Base-by-base conservation (phyloP, 805 yeast species). In the Starmera caribaea region DNA sequence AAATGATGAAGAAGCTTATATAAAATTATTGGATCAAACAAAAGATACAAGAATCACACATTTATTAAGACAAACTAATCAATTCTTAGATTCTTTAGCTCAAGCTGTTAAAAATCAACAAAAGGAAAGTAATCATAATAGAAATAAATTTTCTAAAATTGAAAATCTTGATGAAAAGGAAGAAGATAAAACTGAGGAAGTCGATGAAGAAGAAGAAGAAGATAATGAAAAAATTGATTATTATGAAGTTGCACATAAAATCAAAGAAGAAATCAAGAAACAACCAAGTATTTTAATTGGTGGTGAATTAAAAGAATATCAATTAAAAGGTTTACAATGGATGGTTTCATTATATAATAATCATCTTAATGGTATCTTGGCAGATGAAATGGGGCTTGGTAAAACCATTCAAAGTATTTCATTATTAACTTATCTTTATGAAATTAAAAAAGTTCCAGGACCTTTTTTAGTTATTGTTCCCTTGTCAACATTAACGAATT, bases 381-480 rank as follows among this genome's bases (percentile, higher is more conserved):
- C 99, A 1, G 99, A 92, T 68, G 99, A 92, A 63, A 92, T 92
- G 99, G 99, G 99, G 46, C 70, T 92, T 45, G 99, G 99, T 60
- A 92, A 92, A 59, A 92, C 99, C 61, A 68, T 53, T 73, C 94
- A 84, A 58, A 76, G 89, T n/a, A 79, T 84, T 41, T 82, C 92
- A 0, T 65, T 84, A 48, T 66, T 84, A 16, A 73, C 90, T 2
- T 79, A 85, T 54, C 64, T 85, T 40, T 72, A 73, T 42, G 94
- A 84, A 53, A 66, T 60, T 32, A 84, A 84, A 51, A 72, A 78
- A 40, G 73, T 69, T 35, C 72, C 69, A 36, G 86, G 81, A 28
- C 85, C 85, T 41, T 84, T 79, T 49, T 69, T 84, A 54, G 86
- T 84, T 34, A 79, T 84, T 58, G 94, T 84, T 27, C 95, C 95